Percentiles rank a stretch among this genome's conserved stretches.
phyloP scores from a whole-genome alignment of 768 basidiomycete genomes.

The Collybiopsis confluens region DNA sequence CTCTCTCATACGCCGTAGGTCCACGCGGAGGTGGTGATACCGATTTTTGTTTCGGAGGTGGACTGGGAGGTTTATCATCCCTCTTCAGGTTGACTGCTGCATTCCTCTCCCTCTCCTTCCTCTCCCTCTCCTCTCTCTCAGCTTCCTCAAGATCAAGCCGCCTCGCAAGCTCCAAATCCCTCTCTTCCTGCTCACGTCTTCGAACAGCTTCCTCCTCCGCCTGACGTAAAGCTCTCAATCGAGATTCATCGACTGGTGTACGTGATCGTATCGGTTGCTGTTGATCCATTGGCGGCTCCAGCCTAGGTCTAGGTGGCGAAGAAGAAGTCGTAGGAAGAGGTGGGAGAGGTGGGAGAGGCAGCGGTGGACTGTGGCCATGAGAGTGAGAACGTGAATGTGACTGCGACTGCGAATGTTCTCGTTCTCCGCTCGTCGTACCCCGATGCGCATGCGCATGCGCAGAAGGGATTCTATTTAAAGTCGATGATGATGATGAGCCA shows the following conservation, averaged over 20 bases:
- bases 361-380: conserved; percentile 12
- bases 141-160: conserved; percentile 47
- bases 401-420: no score
- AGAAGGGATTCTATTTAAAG: no score
- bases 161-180: conserved; percentile 46
- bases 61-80: conserved; percentile 20
- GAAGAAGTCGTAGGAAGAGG: neutral
- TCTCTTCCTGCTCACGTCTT: conserved; percentile 22
- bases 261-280: conserved; percentile 14
- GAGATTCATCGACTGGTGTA: conserved; percentile 26
- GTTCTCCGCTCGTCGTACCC: conserved; percentile 10
- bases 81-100: conserved; percentile 49
- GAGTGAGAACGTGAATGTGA: conserved; percentile 10
- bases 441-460: conserved; percentile 13
- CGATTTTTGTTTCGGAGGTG: no score
- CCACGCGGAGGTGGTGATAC: no score
- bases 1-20: neutral
- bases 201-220: conserved; percentile 28
- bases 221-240: conserved; percentile 27
- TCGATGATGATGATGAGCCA: neutral
- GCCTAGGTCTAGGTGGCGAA: conserved; percentile 7
- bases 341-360: conserved; percentile 7
- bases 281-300: no score
- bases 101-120: conserved; percentile 37
- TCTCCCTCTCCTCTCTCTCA: conserved; percentile 18